These are phyloP conservation scores for Sistotremastrum niveocremeum DNA, from an alignment of 768 basidiomycete genomes.

Conservation along the genomic window DNA sequence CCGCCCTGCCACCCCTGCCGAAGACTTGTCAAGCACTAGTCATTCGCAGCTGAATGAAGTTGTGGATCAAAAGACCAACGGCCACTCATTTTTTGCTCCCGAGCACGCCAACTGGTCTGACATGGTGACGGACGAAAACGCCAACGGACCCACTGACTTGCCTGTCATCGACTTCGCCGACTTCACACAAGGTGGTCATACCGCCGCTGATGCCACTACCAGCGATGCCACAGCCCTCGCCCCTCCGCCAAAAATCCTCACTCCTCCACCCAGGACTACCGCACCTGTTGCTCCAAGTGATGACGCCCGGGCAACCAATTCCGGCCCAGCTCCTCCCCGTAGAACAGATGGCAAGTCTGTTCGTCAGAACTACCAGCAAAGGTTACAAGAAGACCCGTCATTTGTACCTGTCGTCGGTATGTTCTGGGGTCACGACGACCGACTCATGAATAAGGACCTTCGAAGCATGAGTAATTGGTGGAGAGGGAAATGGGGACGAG, in stretches of 20 bases:
- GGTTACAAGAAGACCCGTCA: conserved; percentile 72
- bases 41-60: background rate
- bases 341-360: conserved; percentile 44
- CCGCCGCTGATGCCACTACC: conserved; percentile 23
- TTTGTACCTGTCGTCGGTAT: conserved; percentile 84
- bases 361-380: conserved; percentile 77
- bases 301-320: background rate
- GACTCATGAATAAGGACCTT: conserved; percentile 69
- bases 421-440: conserved; percentile 93
- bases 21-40: background rate
- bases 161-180: conserved; percentile 77
- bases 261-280: conserved; percentile 7
- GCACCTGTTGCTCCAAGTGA: conserved; percentile 18
- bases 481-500: conserved; percentile 65
- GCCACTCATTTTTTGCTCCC: conserved; percentile 32
- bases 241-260: conserved; percentile 23
- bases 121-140: conserved; percentile 64
- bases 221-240: conserved; percentile 19
- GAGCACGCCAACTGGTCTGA: conserved; percentile 59
- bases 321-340: conserved; percentile 11
- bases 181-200: conserved; percentile 17
- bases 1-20: background rate
- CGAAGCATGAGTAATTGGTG: conserved; percentile 81
- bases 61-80: too few relatives aligned
- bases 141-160: conserved; percentile 49